phyloP scores from a whole-genome alignment of 73 alveolate species.

The Stentor roeselii region DNA sequence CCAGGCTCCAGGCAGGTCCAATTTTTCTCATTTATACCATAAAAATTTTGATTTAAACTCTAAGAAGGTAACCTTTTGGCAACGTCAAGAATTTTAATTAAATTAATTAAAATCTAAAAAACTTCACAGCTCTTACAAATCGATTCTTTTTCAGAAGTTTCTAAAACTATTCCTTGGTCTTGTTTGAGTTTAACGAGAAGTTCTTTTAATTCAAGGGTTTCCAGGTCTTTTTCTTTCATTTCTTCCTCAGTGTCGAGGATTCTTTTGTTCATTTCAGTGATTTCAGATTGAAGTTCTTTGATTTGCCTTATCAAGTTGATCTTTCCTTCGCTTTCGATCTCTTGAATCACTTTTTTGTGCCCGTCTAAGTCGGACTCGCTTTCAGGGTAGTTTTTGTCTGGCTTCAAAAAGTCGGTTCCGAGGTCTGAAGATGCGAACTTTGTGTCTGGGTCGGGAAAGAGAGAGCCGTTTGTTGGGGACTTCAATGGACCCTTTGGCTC shows the following conservation, averaged over 20 bases:
- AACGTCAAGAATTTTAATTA: too few species aligned
- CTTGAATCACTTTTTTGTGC: not conserved
- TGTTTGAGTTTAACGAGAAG: not conserved
- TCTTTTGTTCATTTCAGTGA: slow-evolving; percentile 1
- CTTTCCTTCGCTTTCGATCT: slow-evolving; percentile 26
- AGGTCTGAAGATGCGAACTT: too few species aligned
- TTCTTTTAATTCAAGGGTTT: not conserved
- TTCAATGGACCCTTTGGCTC: too few species aligned
- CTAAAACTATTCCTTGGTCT: not conserved
- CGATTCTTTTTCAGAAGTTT: not conserved
- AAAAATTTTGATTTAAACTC: too few species aligned
- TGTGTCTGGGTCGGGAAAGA: too few species aligned
- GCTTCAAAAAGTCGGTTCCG: too few species aligned
- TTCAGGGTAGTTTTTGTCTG: too few species aligned
- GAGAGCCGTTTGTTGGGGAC: too few species aligned
- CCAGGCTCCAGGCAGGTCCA: slow-evolving; percentile 8
- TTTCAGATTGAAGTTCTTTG: slow-evolving; percentile 9
- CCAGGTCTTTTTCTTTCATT: not conserved
- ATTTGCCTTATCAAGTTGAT: not conserved
- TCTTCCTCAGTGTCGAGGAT: slow-evolving; percentile 19
- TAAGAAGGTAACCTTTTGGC: too few species aligned
- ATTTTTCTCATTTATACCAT: not conserved
- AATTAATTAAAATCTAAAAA: too few species aligned
- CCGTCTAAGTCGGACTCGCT: too few species aligned
- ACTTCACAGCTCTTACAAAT: not conserved